Base-by-base conservation (phyloP, 495 filamentous ascomycete genomes). In the Daldinia concentrica region DNA sequence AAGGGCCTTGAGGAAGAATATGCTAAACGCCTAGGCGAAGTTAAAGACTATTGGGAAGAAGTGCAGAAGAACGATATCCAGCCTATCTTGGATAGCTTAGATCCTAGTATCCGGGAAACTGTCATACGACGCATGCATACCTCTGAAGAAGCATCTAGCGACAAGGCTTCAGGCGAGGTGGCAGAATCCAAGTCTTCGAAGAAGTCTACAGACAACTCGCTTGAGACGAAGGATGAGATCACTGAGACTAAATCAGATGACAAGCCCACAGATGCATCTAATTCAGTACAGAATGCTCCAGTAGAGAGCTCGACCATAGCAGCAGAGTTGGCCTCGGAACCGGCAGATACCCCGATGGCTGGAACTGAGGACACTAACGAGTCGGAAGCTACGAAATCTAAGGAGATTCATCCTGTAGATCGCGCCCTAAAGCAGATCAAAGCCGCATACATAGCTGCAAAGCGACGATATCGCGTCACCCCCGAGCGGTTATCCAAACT, bases 391-490 rank as follows among this genome's bases (percentile, higher is more conserved):
- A 19, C 58, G 15, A 71, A 74, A 55, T 30, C 71, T 39, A 76
- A 80, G 59, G 78, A 81, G 17, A 64, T 83, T 2, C 79, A 77
- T 1, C 83, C 84, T 4, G 85, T 91, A 15, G 86, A 89, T 36
- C 79, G 83, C 19, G 90, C 90, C 3, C 83, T 94, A 63, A 94
- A 90, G 67, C 80, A 89, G 27, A 83, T 98, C 79, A 93, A 94
- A 73, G 84, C 86, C 6, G 92, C 92, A 52, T 94, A 95, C 73
- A 79, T 92, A 27, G 82, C 83, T 7, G 92, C 93, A 34, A 94
- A 94, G 80, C 87, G 89, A 24, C 84, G 88, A 4, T 98, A 97
- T 76, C 92, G 94, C 57, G 91, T 94, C 61, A 90, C 91, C 3
- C 81, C 88, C 0, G 79, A 83, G 19, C 92, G 95, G 43, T 79